Conservation (phyloP, 345 rosid genomes). For the Tarenaya hassleriana region DNA sequence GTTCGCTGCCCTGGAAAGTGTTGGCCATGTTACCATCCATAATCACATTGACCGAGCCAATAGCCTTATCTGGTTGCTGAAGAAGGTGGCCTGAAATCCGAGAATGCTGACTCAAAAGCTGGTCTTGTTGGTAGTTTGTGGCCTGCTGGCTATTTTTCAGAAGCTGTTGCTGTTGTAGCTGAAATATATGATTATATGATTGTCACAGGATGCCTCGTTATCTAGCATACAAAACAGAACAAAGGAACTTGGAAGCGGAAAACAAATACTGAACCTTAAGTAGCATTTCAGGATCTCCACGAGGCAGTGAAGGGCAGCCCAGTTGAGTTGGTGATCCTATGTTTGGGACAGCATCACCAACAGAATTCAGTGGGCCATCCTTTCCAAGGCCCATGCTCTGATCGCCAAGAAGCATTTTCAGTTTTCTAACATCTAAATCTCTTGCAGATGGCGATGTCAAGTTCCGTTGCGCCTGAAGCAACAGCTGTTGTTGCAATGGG, state of each 20-base stretch:
- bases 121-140: slow-evolving; percentile 34
- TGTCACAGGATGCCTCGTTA: slow-evolving; percentile 14
- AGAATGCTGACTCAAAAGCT: slow-evolving; percentile 42
- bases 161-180: slow-evolving; percentile 51
- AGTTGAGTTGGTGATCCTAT: slow-evolving; percentile 35
- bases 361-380: slow-evolving; percentile 32
- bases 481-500: slow-evolving; percentile 46
- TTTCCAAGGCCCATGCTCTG: slow-evolving; percentile 37
- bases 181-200: slow-evolving; percentile 4
- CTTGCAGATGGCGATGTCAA: slow-evolving; percentile 36
- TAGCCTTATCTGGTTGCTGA: slow-evolving; percentile 41
- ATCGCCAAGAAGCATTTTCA: slow-evolving; percentile 42
- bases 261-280: slow-evolving; percentile 32
- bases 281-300: slow-evolving; percentile 40
- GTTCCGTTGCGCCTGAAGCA: slow-evolving; percentile 51
- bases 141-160: slow-evolving; percentile 29
- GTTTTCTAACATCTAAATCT: slow-evolving; percentile 46
- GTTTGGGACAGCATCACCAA: slow-evolving; percentile 38
- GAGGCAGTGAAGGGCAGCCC: slow-evolving; percentile 32
- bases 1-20: slow-evolving; percentile 42
- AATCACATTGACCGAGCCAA: slow-evolving; percentile 32
- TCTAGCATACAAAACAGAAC: background rate
- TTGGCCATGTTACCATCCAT: slow-evolving; percentile 42
- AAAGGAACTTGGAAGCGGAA: slow-evolving; percentile 1
- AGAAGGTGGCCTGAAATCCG: slow-evolving; percentile 35